Percentiles rank a stretch among this genome's conserved stretches.
Evolutionary conservation across 768 basidiomycete species (phyloP).

Genomic region (Mycena belliarum): DNA sequence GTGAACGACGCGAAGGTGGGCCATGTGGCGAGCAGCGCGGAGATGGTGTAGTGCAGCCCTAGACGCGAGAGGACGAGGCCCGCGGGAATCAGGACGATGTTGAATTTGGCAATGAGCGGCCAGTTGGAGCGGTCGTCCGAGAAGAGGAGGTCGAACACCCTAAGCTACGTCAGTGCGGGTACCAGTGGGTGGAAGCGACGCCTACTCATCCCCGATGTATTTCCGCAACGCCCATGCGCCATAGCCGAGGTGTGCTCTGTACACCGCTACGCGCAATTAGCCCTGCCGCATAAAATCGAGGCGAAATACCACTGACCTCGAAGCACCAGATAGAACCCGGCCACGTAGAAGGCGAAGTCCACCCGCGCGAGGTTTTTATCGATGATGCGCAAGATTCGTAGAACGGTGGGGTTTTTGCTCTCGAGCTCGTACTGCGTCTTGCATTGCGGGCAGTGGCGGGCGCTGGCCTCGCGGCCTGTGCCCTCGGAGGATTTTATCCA

Average conservation of each 20-base stretch:
- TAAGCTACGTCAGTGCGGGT: background rate
- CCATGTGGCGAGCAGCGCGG: slow-evolving; percentile 51
- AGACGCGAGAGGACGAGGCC: slow-evolving; percentile 66
- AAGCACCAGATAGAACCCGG: slow-evolving; percentile 53
- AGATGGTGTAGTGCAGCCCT: slow-evolving; percentile 38
- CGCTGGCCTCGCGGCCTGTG: slow-evolving; percentile 57
- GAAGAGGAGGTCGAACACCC: slow-evolving; percentile 65
- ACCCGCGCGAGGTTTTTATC: slow-evolving; percentile 55
- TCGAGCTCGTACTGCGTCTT: slow-evolving; percentile 64
- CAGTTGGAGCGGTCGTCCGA: slow-evolving; percentile 71
- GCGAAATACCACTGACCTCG: slow-evolving; percentile 51
- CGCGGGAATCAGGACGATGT: slow-evolving; percentile 72
- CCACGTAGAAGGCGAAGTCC: slow-evolving; percentile 51
- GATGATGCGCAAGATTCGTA: slow-evolving; percentile 51
- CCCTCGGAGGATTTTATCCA: slow-evolving; percentile 78
- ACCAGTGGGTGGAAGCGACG: background rate
- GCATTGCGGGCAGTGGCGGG: slow-evolving; percentile 82
- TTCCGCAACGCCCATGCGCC: slow-evolving; percentile 71
- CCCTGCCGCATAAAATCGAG: background rate
- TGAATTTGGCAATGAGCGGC: slow-evolving; percentile 75
- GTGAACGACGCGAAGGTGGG: slow-evolving; percentile 41
- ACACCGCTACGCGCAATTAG: slow-evolving; percentile 33
- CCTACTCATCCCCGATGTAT: slow-evolving; percentile 70
- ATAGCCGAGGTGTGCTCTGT: slow-evolving; percentile 59
- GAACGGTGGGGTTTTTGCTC: slow-evolving; percentile 57